Evolutionary conservation across 176 grass and related monocot species (phyloP).

Genomic region (Chloris gayana): DNA sequence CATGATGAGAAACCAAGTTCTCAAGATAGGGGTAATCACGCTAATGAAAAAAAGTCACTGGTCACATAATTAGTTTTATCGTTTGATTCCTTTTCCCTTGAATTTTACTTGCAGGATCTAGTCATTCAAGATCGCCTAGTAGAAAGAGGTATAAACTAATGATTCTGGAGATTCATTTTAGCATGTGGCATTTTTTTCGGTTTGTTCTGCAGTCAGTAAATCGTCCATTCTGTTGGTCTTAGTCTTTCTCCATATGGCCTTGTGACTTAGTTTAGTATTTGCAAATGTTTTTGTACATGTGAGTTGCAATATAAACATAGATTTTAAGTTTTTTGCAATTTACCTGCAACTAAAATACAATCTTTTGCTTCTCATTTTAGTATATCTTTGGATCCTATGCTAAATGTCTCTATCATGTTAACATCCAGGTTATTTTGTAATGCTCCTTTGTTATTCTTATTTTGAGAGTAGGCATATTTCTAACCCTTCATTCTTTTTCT

Average conservation of each 20-base stretch:
- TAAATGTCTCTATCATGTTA: background rate
- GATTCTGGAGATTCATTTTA: constrained; percentile 16
- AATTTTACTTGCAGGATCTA: constrained; percentile 59
- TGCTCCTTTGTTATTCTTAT: background rate
- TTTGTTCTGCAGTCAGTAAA: constrained; percentile 16
- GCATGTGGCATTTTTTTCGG: background rate
- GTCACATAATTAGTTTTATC: background rate
- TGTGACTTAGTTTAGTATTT: background rate
- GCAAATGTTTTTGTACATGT: background rate
- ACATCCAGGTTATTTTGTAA: background rate
- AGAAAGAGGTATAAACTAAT: constrained; percentile 53
- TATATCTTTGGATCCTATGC: background rate
- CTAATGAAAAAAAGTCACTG: background rate
- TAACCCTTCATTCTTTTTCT: background rate
- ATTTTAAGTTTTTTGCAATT: constrained; percentile 5
- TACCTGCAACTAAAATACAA: background rate
- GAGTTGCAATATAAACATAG: background rate
- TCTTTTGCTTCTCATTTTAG: background rate
- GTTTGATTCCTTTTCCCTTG: constrained; percentile 3
- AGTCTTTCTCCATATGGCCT: constrained; percentile 7
- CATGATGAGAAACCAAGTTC: constrained; percentile 57
- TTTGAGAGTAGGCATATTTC: background rate
- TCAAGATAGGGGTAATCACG: constrained; percentile 58
- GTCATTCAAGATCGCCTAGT: constrained; percentile 66
- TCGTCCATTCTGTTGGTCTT: background rate